phyloP scores from a whole-genome alignment of 2,329 filamentous ascomycete genomes.

The Claviceps paspali region DNA sequence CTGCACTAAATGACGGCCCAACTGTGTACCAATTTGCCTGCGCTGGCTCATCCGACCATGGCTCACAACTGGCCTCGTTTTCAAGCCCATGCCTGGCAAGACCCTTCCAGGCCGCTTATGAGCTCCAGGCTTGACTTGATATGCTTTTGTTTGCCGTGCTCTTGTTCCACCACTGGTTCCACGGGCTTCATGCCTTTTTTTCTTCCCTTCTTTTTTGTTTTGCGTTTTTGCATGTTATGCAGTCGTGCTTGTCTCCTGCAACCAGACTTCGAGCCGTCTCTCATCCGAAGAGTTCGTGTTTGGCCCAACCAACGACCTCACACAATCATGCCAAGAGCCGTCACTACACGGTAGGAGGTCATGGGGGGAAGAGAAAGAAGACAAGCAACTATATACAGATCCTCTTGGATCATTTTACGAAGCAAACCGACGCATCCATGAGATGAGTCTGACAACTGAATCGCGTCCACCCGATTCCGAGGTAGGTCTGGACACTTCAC shows the following conservation, averaged over 20 bases:
- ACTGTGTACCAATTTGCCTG: not conserved
- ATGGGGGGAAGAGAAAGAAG: conserved; percentile 3
- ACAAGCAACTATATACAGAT: conserved; percentile 21
- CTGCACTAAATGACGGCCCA: conserved; percentile 1
- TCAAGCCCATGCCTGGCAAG: not conserved
- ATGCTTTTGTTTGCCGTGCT: not conserved
- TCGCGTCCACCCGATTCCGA: not conserved
- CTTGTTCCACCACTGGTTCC: not conserved
- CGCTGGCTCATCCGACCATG: not conserved
- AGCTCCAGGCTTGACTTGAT: not conserved
- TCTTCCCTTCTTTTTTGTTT: too few relatives aligned
- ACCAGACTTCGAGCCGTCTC: not conserved
- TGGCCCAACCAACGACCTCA: not conserved
- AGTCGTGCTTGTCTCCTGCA: not conserved
- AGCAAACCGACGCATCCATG: conserved; percentile 4
- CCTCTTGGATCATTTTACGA: conserved; percentile 23
- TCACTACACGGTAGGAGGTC: conserved; percentile 1
- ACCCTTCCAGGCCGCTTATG: not conserved
- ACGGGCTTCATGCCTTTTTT: not conserved
- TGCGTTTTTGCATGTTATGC: not conserved
- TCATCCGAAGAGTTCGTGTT: not conserved
- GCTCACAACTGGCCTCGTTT: not conserved
- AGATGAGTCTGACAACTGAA: not conserved
- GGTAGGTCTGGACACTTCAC: not conserved
- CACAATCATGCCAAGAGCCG: not conserved